Percentiles rank a stretch among this genome's conserved stretches.
phyloP scores from a whole-genome alignment of 23 red algal genomes.

The Agarophyton chilense region DNA sequence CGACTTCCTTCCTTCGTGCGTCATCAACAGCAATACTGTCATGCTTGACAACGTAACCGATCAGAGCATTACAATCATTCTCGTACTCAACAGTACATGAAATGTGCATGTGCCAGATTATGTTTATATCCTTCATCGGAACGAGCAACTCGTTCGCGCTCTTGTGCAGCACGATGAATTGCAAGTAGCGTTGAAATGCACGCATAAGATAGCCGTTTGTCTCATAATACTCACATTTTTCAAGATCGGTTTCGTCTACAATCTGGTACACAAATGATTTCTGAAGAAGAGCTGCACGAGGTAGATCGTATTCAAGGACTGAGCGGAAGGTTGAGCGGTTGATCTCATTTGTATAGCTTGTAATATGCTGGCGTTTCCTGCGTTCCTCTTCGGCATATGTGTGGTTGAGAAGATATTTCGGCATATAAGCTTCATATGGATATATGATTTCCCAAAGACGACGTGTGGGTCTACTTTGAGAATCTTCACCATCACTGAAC shows the following conservation, averaged over 20 bases:
- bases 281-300: conserved; percentile 39
- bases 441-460: conserved; percentile 77
- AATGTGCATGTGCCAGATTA: conserved; percentile 81
- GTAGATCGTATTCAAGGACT: conserved; percentile 46
- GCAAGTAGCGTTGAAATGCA: conserved; percentile 68
- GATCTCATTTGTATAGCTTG: conserved; percentile 60
- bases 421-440: conserved; percentile 67
- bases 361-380: conserved; percentile 55
- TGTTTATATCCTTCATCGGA: conserved; percentile 82
- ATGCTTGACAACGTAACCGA: conserved; percentile 43
- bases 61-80: conserved; percentile 58
- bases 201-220: conserved; percentile 59
- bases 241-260: conserved; percentile 53
- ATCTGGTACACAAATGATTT: conserved; percentile 71
- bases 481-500: conserved; percentile 79
- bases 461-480: conserved; percentile 64
- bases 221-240: conserved; percentile 58
- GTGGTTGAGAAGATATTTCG: conserved; percentile 50
- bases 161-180: conserved; percentile 56
- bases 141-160: conserved; percentile 52
- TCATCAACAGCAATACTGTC: conserved; percentile 68
- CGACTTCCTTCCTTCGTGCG: conserved; percentile 22
- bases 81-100: conserved; percentile 52
- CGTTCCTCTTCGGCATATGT: conserved; percentile 43
- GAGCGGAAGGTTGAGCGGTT: conserved; percentile 52